Base-by-base conservation (phyloP, 2,329 filamentous ascomycete species). In the Thelonectria olida region DNA sequence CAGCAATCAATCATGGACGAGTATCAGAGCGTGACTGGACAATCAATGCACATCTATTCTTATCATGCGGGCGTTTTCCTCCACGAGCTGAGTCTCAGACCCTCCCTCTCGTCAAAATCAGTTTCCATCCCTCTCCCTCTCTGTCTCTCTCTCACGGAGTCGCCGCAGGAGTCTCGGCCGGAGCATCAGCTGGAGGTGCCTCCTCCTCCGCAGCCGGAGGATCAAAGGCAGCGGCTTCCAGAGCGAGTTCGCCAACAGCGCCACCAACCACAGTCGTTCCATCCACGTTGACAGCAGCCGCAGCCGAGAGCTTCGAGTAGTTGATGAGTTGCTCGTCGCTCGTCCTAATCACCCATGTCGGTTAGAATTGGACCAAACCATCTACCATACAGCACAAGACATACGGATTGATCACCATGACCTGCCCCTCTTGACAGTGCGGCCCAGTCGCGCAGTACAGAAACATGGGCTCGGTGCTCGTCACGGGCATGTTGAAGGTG, bases 401-500 rank as follows among this genome's bases (percentile, higher is more conserved):
- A 61, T 57, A 79, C 78, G 80, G 79, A 59, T 86, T 86, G 38
- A 86, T 78, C 6, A 83, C 77, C 73, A 83, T 79, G 25, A 82
- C 78, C 76, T 85, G 84, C 7, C 83, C 83, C 8, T 68, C 69
- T 66, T 84, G 79, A 45, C 84, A 85, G 59, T 85, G 83, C 3
- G 78, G 79, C 0, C 74, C 78, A 2, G 80, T 80, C 1, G 82
- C 80, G 58, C 83, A 86, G 69, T 85, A 86, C 28, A 83, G 63
- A 70, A 82, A 85, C 59, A 85, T 79, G 6, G 82, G 76, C 2
- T 80, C 75, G 0, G 78, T 75, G 58, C 74, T 77, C 25, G 76
- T 78, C 17, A 86, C 70, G 10, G 76, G 75, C 69, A 86, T 77
- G 58, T 77, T 81, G 67, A 84, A 86, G 2, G 78, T 80, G 0